Base-by-base conservation (phyloP, 306 rosid species). In the Castanospermum australe region DNA sequence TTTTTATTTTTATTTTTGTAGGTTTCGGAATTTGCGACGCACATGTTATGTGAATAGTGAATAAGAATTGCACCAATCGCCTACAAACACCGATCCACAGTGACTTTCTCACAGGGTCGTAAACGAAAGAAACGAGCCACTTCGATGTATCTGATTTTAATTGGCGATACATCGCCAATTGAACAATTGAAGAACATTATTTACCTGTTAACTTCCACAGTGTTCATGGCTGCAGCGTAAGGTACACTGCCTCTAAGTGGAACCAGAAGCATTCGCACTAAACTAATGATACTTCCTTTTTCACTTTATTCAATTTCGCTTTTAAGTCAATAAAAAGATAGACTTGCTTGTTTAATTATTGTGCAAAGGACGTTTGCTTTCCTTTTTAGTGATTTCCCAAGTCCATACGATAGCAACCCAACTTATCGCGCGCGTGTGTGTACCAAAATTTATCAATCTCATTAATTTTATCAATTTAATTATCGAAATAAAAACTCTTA, bases 271-370 rank as follows among this genome's bases (percentile, higher is more conserved):
- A 48, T 48, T 67, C 47, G 62, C 87, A 73, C 81, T 60, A 48
- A 59, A 24, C 60, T 7, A 81, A 75, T 65, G 71, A 47, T 33
- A 56, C n/a, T 13, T 24, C 5, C 30, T 35, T 81, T 81, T 57
- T 77, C 56, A 69, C 74, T 61, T 63, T 76, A 15, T 72, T 32
- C 30, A 66, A 55, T 68, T 67, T 75, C 66, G 77, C 51, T 82
- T 69, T 61, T 25, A 48, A 47, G 86, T 66, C 52, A 79, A 78
- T 78, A 13, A 47, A 79, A 79, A 83, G 59, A n/a, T n/a, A n/a
- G n/a, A n/a, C n/a, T n/a, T n/a, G 14, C 33, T 22, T 4, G 18
- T 20, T 79, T 66, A 74, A 55, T 72, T 54, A 59, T n/a, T n/a
- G 38, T 57, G 55, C 5, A 84, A 79, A 84, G 79, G 65, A 66